Conservation (phyloP, 2,329 filamentous ascomycete species). For the Dothiorella sarmentorum region DNA sequence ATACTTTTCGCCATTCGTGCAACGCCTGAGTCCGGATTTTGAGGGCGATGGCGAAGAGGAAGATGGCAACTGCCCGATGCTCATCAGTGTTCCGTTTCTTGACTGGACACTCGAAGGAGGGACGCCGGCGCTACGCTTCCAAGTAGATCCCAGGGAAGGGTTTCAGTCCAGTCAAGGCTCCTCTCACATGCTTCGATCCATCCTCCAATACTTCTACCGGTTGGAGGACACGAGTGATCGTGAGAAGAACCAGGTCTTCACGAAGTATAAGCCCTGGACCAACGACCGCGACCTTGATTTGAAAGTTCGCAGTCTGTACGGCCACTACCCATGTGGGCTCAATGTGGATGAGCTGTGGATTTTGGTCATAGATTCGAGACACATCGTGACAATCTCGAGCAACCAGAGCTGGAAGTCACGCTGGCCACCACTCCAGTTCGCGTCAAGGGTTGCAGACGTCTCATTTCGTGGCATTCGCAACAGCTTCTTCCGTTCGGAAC, state of each 20-base stretch:
- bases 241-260: slow-evolving; percentile 41
- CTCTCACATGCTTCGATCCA: slow-evolving; percentile 39
- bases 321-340: slow-evolving; percentile 39
- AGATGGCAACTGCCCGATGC: slow-evolving; percentile 29
- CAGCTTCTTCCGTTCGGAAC: slow-evolving; percentile 31
- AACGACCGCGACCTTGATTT: slow-evolving; percentile 42
- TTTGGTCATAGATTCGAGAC: slow-evolving; percentile 38
- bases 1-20: slow-evolving; percentile 42
- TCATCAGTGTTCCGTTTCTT: slow-evolving; percentile 41
- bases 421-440: slow-evolving; percentile 42
- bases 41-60: slow-evolving; percentile 16
- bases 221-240: slow-evolving; percentile 43
- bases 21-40: slow-evolving; percentile 28
- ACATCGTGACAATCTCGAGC: slow-evolving; percentile 42
- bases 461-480: slow-evolving; percentile 43
- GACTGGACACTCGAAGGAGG: slow-evolving; percentile 41
- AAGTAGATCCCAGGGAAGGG: slow-evolving; percentile 41
- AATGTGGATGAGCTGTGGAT: slow-evolving; percentile 46
- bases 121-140: slow-evolving; percentile 40
- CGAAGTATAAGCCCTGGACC: slow-evolving; percentile 42
- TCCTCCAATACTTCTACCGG: slow-evolving; percentile 43
- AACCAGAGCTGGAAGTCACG: slow-evolving; percentile 45
- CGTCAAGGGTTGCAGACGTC: slow-evolving; percentile 39
- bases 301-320: slow-evolving; percentile 43
- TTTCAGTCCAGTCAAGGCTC: slow-evolving; percentile 38